Conservation (phyloP, 345 rosid species). For the Gossypium longicalyx region DNA sequence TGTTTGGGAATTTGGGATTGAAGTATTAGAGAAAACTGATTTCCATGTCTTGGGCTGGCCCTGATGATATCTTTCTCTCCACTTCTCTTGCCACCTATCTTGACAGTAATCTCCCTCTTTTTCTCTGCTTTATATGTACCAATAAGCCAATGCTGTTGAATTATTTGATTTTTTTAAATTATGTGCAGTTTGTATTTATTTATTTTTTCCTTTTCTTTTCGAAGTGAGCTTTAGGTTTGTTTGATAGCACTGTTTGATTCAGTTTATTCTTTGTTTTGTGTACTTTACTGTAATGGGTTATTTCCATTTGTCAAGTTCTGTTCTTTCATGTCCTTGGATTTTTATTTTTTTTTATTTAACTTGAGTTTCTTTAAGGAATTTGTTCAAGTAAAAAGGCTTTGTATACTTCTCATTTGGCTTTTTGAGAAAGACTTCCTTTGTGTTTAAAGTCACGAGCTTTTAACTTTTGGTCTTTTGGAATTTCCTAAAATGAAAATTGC, state of each 20-base stretch:
- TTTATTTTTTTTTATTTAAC: too few species aligned
- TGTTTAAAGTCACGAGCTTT: not conserved
- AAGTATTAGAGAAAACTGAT: constrained; percentile 19
- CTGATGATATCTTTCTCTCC: constrained; percentile 65
- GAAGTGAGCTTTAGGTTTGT: not conserved
- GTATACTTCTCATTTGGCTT: not conserved
- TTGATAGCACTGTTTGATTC: constrained; percentile 25
- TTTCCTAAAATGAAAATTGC: not conserved
- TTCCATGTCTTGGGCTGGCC: constrained; percentile 71
- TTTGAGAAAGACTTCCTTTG: not conserved
- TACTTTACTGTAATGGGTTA: not conserved
- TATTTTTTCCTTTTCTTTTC: not conserved
- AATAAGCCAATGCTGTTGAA: constrained; percentile 14
- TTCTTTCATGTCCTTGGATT: constrained; percentile 1
- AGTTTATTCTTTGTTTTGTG: not conserved
- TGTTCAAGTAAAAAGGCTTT: not conserved
- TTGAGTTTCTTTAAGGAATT: not conserved
- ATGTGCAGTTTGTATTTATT: not conserved
- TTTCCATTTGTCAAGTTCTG: not conserved
- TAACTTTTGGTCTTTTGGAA: not conserved
- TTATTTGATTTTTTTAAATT: not conserved
- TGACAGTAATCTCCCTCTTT: constrained; percentile 42
- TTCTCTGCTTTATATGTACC: constrained; percentile 2
- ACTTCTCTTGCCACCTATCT: constrained; percentile 73
- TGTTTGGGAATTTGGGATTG: constrained; percentile 11